Conservation (phyloP, 208 protist species). For the Crithidia bombi region DNA sequence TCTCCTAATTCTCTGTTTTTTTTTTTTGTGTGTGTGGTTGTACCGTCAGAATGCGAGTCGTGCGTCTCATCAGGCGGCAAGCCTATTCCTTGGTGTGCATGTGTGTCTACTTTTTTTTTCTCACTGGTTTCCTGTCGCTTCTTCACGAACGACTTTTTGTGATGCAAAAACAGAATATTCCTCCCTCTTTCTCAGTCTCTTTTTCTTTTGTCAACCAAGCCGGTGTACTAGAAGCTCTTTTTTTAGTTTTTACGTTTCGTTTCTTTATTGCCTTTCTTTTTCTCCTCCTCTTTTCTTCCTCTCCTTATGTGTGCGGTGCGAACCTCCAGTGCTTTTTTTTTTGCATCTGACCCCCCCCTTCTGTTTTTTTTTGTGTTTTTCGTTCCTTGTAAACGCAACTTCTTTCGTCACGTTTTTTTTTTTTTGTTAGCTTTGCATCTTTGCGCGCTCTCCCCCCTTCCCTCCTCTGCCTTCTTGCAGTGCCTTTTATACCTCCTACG, state of each 20-base stretch:
- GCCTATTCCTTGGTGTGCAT: neutral
- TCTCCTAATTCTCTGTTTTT: neutral
- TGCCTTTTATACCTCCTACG: no score
- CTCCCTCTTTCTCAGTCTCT: neutral
- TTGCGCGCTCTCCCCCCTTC: neutral
- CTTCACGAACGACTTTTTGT: neutral
- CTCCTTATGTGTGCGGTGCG: neutral
- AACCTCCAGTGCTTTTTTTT: constrained; percentile 5
- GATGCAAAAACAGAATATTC: no score
- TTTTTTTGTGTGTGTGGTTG: constrained; percentile 1
- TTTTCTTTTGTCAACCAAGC: constrained; percentile 1
- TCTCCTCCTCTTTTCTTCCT: neutral
- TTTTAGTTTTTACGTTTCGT: neutral
- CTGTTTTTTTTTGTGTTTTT: constrained; percentile 13
- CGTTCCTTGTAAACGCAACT: neutral
- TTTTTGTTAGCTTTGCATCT: neutral
- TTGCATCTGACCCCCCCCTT: constrained; percentile 8
- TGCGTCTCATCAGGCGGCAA: neutral
- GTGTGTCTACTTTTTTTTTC: constrained; percentile 8
- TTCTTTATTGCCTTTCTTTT: neutral
- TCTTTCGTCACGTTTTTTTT: neutral
- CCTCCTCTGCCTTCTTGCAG: neutral
- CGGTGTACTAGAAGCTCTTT: neutral
- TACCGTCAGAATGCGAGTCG: no score
- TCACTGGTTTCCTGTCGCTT: neutral